Percentiles rank a stretch among this genome's conserved stretches.
phyloP scores from a whole-genome alignment of 1,284 basidiomycete species.

The Puccinia polysora region DNA sequence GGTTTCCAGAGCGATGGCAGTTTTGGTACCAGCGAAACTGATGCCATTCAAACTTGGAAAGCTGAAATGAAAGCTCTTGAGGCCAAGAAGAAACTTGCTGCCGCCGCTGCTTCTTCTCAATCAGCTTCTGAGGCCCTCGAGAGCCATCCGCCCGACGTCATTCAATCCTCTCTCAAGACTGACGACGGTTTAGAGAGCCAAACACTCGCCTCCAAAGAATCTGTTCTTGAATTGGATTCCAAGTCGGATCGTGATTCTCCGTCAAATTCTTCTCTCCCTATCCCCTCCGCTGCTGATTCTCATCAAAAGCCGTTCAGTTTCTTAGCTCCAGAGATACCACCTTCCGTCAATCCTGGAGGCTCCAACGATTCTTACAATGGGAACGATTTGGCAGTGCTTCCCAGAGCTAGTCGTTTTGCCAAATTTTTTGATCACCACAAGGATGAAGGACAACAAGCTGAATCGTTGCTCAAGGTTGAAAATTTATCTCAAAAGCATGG shows the following conservation, averaged over 20 bases:
- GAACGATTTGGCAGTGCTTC: conserved; percentile 8
- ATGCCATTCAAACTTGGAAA: conserved; percentile 43
- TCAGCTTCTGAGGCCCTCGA: conserved; percentile 3
- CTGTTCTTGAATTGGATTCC: neutral
- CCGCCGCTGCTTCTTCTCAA: conserved; percentile 3
- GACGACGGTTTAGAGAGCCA: neutral
- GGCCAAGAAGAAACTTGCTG: conserved; percentile 33
- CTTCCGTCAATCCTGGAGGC: neutral
- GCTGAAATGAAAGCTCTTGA: conserved; percentile 44
- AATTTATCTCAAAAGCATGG: neutral
- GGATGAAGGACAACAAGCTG: conserved; percentile 12
- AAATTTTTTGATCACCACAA: conserved; percentile 44
- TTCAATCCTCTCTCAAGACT: neutral
- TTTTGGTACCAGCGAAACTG: conserved; percentile 29
- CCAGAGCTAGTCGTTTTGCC: conserved; percentile 38
- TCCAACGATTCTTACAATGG: neutral
- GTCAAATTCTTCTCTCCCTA: neutral
- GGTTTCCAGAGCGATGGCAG: conserved; percentile 2
- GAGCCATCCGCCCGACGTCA: neutral
- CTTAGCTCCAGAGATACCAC: too few species aligned
- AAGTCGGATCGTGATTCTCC: conserved; percentile 4
- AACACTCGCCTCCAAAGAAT: neutral
- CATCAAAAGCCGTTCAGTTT: conserved; percentile 5
- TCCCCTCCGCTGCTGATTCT: neutral
- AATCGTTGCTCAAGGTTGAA: neutral